Base-by-base conservation (phyloP, 768 basidiomycete genomes). In the Pulveroboletus sp. region DNA sequence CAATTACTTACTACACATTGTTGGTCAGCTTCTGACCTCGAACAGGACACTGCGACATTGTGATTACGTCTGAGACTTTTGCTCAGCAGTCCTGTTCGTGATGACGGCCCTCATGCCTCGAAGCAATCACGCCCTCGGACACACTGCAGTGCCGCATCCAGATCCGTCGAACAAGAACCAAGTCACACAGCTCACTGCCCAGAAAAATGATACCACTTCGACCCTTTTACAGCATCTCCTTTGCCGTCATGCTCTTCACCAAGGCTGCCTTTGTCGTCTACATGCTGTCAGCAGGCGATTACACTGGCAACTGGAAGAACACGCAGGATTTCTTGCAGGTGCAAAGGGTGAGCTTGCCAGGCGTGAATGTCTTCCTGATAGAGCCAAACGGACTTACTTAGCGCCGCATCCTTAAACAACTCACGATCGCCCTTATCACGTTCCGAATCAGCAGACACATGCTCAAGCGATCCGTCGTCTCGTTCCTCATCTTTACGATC, bases 401-500 rank as follows among this genome's bases (percentile, higher is more conserved):
- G 64, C 52, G 40, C 21, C 57, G 47, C 39, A 51, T 65, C 34
- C 47, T 59, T 23, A 55, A 52, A 25, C 64, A 58, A 12, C 60
- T 65, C 31, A 59, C 56, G 31, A 45, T 65, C 32, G 57, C 62
- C 0, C 7, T 64, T 34, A 43, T 65, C 54, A 65, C 64, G 33
- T 61, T 66, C 31, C 64, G 57, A n/a, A n/a, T 62, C 38, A 49
- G 64, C 49, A 50, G 49, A 45, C 55, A 61, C 41, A 61, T 66
- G 55, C 43, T 64, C 45, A 66, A 57, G 48, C 64, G 59, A 45
- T 66, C 64, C 44, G 52, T 66, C 32, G 46, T 64, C 36, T 53
- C 59, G 32, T 62, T 64, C 43, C 50, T 65, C 55, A 59, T 65
- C 52, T 64, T 66, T 31, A 46, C 64, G 42, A 62, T 65, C 59